phyloP scores from a whole-genome alignment of 805 yeast species.

The Yarrowia sp. region DNA sequence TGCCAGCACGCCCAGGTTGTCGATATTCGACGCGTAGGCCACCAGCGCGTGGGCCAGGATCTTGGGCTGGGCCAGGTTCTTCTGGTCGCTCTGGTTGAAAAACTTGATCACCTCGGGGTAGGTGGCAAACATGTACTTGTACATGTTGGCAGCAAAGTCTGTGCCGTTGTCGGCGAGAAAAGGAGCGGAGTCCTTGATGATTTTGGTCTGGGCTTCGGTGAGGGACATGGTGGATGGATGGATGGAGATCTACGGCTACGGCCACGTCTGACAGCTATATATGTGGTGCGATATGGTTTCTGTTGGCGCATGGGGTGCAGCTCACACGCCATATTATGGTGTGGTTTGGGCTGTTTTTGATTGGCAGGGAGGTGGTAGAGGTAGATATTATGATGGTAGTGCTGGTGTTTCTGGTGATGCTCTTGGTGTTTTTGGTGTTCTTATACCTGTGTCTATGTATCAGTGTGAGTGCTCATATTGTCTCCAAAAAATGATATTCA shows the following conservation, averaged over 20 bases:
- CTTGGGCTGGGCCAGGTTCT: conserved; percentile 59
- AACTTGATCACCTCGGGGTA: conserved; percentile 64
- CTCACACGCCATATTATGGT: conserved; percentile 30
- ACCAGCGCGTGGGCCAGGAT: conserved; percentile 68
- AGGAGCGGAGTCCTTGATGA: conserved; percentile 54
- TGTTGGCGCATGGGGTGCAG: conserved; percentile 4
- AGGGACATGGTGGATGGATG: conserved; percentile 8
- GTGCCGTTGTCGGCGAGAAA: conserved; percentile 63
- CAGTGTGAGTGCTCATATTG: too few species aligned
- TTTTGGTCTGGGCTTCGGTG: conserved; percentile 41
- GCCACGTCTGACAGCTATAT: background rate
- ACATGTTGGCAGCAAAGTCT: conserved; percentile 61
- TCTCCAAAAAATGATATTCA: too few species aligned
- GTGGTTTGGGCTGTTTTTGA: conserved; percentile 10
- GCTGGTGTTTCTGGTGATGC: too few species aligned
- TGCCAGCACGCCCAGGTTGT: conserved; percentile 60
- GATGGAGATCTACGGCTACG: background rate
- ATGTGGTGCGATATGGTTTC: background rate
- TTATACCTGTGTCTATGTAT: too few species aligned
- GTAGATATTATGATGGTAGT: too few species aligned
- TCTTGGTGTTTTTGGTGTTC: too few species aligned
- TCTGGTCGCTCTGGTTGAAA: conserved; percentile 68
- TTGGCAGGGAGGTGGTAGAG: background rate
- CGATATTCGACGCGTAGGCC: conserved; percentile 68
- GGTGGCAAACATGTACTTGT: conserved; percentile 60